Conservation (phyloP, 2,329 filamentous ascomycete species). For the Arthrocladium fulminans region DNA sequence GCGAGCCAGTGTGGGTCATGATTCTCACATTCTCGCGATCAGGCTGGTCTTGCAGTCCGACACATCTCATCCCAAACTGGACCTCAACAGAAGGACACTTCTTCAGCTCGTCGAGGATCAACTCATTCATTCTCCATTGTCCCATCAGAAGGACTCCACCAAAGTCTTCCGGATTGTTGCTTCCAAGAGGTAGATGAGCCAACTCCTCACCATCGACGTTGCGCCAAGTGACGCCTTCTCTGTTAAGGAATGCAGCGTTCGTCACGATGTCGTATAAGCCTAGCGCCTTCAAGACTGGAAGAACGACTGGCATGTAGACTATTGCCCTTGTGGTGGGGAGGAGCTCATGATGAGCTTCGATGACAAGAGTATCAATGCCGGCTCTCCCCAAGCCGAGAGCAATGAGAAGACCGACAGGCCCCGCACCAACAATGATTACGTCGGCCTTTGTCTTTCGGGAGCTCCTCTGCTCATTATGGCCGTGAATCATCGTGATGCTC, state of each 20-base stretch:
- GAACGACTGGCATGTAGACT: constrained; percentile 35
- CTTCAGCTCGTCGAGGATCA: constrained; percentile 11
- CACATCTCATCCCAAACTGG: constrained; percentile 9
- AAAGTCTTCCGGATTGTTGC: background rate
- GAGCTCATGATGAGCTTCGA: constrained; percentile 25
- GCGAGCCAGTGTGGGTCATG: constrained; percentile 2
- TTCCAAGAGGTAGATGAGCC: constrained; percentile 9
- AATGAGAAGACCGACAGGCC: constrained; percentile 34
- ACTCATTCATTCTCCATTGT: constrained; percentile 7
- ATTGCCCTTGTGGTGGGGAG: constrained; percentile 33
- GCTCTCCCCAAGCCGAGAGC: constrained; percentile 31
- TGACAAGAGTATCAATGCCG: constrained; percentile 26
- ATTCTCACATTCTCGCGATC: background rate
- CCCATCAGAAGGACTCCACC: constrained; percentile 13
- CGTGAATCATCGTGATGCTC: background rate
- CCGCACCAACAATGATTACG: constrained; percentile 28
- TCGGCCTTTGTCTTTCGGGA: constrained; percentile 3
- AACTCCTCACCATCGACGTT: constrained; percentile 10
- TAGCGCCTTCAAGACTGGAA: constrained; percentile 27
- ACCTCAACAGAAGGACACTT: constrained; percentile 11
- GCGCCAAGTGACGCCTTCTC: constrained; percentile 13
- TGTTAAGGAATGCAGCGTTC: constrained; percentile 5
- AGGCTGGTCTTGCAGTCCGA: constrained; percentile 8
- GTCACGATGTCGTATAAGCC: constrained; percentile 7
- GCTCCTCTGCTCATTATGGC: background rate